Evolutionary conservation across 345 rosid species (phyloP).

Genomic region (Eucalyptus tenuipes): DNA sequence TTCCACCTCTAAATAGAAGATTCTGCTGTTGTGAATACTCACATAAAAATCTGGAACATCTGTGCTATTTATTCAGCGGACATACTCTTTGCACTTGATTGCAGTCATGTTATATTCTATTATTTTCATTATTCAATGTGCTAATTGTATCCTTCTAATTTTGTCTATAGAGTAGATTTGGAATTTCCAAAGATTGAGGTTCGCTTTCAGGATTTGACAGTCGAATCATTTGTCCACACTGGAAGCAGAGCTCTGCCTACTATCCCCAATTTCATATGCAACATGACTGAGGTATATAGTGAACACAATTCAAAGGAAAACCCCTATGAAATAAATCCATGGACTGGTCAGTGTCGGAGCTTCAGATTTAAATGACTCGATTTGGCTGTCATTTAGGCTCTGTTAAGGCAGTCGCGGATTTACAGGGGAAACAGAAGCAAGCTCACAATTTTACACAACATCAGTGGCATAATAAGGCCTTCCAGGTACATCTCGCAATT

Average conservation of each 20-base stretch:
- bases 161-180: constrained; percentile 60
- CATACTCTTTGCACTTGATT: not conserved
- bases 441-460: constrained; percentile 66
- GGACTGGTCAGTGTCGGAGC: not conserved
- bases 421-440: constrained; percentile 57
- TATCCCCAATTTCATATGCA: constrained; percentile 79
- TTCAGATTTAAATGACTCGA: not conserved
- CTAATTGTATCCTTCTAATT: not conserved
- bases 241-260: constrained; percentile 98
- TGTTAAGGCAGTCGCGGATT: constrained; percentile 48
- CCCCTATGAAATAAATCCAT: not conserved
- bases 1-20: not conserved
- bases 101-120: not conserved
- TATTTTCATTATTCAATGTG: not conserved
- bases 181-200: constrained; percentile 89
- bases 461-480: constrained; percentile 80
- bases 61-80: not conserved
- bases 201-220: constrained; percentile 60
- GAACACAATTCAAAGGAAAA: not conserved
- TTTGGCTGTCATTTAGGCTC: constrained; percentile 25
- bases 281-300: constrained; percentile 69
- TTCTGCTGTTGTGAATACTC: not conserved
- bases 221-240: constrained; percentile 78
- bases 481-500: constrained; percentile 42
- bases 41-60: not conserved